A percentile compares a stretch with the other conserved stretches of the same genome.
These are phyloP conservation scores for Nemophila menziesii DNA, from an alignment of 257 asterid species.

Conservation along the genomic window DNA sequence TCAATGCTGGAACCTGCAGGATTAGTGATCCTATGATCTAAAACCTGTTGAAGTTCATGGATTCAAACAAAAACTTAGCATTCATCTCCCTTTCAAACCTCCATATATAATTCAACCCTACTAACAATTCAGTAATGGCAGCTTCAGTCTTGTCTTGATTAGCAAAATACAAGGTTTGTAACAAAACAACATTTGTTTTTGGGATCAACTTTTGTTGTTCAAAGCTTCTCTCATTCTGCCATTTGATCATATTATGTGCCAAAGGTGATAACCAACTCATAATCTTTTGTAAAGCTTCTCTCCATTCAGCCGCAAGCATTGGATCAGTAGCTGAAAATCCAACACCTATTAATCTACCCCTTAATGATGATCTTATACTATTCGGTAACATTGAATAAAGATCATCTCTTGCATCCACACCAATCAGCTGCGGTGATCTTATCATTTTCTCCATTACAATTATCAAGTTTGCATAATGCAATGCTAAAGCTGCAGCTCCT, in stretches of 20 bases:
- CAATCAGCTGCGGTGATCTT: constrained; percentile 69
- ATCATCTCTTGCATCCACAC: constrained; percentile 84
- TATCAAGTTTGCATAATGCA: constrained; percentile 77
- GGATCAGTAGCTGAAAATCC: constrained; percentile 76
- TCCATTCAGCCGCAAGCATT: constrained; percentile 71
- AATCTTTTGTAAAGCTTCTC: constrained; percentile 72
- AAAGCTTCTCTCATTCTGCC: constrained; percentile 97
- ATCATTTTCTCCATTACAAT: constrained; percentile 87
- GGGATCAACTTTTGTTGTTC: constrained; percentile 63
- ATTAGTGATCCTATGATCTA: constrained; percentile 6
- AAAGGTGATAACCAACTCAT: constrained; percentile 84
- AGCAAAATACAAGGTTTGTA: constrained; percentile 69
- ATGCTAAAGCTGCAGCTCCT: constrained; percentile 72
- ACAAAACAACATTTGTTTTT: constrained; percentile 47
- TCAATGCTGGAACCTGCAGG: background rate
- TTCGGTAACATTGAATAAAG: constrained; percentile 73
- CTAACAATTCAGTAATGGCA: constrained; percentile 89
- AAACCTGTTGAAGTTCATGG: constrained; percentile 34
- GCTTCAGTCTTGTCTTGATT: constrained; percentile 85
- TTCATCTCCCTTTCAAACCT: constrained; percentile 93
- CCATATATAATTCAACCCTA: constrained; percentile 91
- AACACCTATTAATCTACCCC: constrained; percentile 60
- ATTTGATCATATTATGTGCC: constrained; percentile 90
- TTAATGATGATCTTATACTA: constrained; percentile 40
- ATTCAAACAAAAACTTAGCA: constrained; percentile 60